These are phyloP conservation scores for Amylostereum chailletii DNA, from an alignment of 1,284 basidiomycete species.

Conservation along the genomic window DNA sequence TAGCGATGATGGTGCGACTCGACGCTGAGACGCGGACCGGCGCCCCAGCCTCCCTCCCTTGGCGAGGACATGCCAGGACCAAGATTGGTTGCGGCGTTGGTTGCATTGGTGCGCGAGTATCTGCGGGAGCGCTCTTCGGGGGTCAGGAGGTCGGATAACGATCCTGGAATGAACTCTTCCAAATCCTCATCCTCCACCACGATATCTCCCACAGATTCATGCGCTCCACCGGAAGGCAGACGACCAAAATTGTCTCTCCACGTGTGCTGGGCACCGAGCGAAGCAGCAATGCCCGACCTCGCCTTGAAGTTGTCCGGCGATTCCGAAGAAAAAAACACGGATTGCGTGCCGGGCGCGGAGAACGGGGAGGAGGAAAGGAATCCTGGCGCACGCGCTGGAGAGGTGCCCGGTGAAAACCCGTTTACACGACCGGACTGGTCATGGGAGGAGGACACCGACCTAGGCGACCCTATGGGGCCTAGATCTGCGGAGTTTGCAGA, in stretches of 20 bases:
- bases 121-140: conserved; percentile 74
- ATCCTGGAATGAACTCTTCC: conserved; percentile 83
- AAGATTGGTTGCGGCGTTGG: conserved; percentile 19
- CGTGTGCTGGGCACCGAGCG: conserved; percentile 33
- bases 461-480: conserved; percentile 70
- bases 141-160: conserved; percentile 79
- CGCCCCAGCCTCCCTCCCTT: conserved; percentile 13
- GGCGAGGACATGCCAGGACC: conserved; percentile 14
- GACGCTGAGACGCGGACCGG: conserved; percentile 17
- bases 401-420: conserved; percentile 41
- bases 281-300: conserved; percentile 33
- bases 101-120: conserved; percentile 62
- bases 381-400: conserved; percentile 28
- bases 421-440: conserved; percentile 27
- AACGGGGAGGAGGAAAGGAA: conserved; percentile 53
- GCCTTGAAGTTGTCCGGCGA: conserved; percentile 24
- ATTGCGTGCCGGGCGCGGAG: conserved; percentile 57
- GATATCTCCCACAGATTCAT: conserved; percentile 24
- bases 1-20: conserved; percentile 54
- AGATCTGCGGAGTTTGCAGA: conserved; percentile 39
- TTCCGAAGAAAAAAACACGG: conserved; percentile 35
- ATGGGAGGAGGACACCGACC: conserved; percentile 28
- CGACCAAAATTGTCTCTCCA: conserved; percentile 19
- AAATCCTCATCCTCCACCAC: conserved; percentile 67
- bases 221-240: conserved; percentile 11